Conservation (phyloP, 2,329 filamentous ascomycete species). For the Acephala macrosclerotiorum region DNA sequence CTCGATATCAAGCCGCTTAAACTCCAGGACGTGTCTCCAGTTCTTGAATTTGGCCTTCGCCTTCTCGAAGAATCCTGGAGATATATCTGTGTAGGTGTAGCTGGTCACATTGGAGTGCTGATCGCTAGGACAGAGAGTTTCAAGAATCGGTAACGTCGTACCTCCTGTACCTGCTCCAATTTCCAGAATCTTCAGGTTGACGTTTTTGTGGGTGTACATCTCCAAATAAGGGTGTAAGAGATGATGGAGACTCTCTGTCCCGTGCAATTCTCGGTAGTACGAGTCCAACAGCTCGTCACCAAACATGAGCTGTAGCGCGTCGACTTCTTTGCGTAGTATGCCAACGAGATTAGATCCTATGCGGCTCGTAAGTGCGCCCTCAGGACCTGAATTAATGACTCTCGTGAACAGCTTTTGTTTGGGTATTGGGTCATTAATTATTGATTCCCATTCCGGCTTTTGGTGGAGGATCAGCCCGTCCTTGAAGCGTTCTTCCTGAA, state of each 20-base stretch:
- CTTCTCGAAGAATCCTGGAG: slow-evolving; percentile 43
- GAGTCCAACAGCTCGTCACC: no score
- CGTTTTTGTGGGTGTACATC: slow-evolving; percentile 32
- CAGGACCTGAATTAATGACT: no score
- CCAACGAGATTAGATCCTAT: no score
- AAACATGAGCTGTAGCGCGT: no score
- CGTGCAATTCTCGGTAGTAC: not conserved
- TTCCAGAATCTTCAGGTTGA: slow-evolving; percentile 36
- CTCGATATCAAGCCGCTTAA: slow-evolving; percentile 38
- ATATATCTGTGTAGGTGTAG: slow-evolving; percentile 40
- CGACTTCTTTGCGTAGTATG: no score
- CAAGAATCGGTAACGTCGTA: slow-evolving; percentile 21
- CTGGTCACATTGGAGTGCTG: not conserved
- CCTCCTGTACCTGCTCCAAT: slow-evolving; percentile 36
- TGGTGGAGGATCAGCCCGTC: no score
- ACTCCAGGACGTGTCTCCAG: slow-evolving; percentile 39
- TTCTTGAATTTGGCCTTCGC: slow-evolving; percentile 33
- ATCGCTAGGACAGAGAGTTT: not conserved
- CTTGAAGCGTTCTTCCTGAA: no score
- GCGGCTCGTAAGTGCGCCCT: no score
- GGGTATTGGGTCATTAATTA: no score
- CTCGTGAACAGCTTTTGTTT: no score
- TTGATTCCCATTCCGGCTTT: no score
- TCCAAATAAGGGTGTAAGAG: slow-evolving; percentile 9
- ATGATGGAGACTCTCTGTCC: not conserved